These are phyloP conservation scores for Populus simonii DNA, from an alignment of 345 rosid species.

Conservation along the genomic window DNA sequence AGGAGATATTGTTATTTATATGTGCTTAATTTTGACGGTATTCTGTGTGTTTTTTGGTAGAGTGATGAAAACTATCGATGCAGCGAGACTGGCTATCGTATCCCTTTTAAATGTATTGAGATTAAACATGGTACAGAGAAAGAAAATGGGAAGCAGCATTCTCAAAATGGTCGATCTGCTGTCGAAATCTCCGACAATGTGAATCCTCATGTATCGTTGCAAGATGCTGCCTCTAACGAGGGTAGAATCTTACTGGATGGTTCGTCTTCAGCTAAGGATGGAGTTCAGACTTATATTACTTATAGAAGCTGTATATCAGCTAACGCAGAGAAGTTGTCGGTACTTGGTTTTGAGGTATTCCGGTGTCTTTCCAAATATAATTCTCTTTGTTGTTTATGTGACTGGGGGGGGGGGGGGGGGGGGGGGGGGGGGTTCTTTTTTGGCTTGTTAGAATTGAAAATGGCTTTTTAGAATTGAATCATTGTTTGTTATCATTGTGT, in stretches of 20 bases:
- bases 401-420: too few relatives aligned
- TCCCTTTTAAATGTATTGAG: conserved; percentile 75
- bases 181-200: conserved; percentile 27
- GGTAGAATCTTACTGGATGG: conserved; percentile 50
- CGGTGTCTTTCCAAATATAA: neutral
- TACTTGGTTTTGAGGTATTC: conserved; percentile 84
- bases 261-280: conserved; percentile 31
- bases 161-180: conserved; percentile 35
- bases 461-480: neutral
- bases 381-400: neutral
- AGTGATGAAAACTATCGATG: conserved; percentile 70
- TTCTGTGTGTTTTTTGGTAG: conserved; percentile 27
- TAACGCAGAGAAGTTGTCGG: conserved; percentile 70
- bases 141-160: conserved; percentile 34
- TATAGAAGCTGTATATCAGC: conserved; percentile 85
- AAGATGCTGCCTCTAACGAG: conserved; percentile 22
- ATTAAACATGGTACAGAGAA: conserved; percentile 21
- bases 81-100: conserved; percentile 93
- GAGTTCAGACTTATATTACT: conserved; percentile 55
- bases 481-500: neutral
- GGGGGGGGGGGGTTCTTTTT: neutral
- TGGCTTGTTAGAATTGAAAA: neutral
- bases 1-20: neutral
- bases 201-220: conserved; percentile 10
- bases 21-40: neutral